These are phyloP conservation scores for Magnolia changhungtana DNA, from an alignment of 164 flowering plant species.

Conservation along the genomic window DNA sequence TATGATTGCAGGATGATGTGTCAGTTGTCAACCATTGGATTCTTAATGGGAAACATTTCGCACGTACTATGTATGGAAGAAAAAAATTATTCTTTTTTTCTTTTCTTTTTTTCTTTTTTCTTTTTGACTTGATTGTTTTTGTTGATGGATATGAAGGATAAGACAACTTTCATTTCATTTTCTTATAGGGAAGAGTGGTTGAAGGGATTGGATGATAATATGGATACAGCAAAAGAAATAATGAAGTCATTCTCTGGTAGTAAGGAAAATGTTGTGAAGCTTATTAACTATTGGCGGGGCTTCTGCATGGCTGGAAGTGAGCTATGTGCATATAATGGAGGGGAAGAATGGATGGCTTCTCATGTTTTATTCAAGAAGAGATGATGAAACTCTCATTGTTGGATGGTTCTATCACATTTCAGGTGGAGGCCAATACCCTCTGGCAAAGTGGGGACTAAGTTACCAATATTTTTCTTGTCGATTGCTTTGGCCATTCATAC, in stretches of 20 bases:
- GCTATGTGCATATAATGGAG: conserved; percentile 9
- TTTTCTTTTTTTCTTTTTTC: background rate
- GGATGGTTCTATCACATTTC: too few relatives aligned
- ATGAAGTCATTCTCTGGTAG: background rate
- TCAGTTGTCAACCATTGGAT: background rate
- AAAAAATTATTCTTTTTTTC: background rate
- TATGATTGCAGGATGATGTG: background rate
- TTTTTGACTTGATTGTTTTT: background rate
- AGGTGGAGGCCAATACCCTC: too few relatives aligned
- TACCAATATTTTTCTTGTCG: too few relatives aligned
- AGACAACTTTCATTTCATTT: background rate
- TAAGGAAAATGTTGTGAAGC: background rate
- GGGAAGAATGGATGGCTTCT: conserved; percentile 20
- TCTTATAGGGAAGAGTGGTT: conserved; percentile 7
- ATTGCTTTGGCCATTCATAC: too few relatives aligned
- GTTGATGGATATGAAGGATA: background rate
- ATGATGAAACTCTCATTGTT: background rate
- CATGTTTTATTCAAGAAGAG: conserved; percentile 21
- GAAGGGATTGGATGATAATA: background rate
- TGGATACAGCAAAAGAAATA: background rate
- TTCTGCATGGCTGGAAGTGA: background rate
- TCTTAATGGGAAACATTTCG: conserved; percentile 1
- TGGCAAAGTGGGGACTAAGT: too few relatives aligned
- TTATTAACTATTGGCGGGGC: background rate
- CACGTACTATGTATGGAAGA: background rate